Conservation (phyloP, 371 early-diverging fungal species). For the Fennellomyces sp. region DNA sequence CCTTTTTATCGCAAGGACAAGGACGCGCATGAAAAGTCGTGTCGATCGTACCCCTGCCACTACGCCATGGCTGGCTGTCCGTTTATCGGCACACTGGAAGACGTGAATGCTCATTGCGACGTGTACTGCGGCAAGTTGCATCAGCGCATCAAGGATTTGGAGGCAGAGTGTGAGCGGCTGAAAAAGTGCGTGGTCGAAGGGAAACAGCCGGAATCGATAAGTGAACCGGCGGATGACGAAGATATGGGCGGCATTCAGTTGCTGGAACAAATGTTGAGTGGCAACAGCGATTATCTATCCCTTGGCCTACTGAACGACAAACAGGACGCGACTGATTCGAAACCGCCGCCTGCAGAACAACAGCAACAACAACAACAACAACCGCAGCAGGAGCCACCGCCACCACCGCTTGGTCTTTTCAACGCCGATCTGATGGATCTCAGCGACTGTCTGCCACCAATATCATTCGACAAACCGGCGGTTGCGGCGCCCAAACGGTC, state of each 20-base stretch:
- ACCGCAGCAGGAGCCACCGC: neutral
- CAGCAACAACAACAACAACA: neutral
- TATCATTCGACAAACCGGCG: conserved; percentile 5
- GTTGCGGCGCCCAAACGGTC: conserved; percentile 37
- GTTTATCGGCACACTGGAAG: conserved; percentile 33
- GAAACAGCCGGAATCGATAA: no score
- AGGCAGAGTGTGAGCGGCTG: conserved; percentile 31
- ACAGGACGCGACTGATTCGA: neutral
- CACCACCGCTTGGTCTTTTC: no score
- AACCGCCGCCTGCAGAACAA: neutral
- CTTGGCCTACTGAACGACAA: conserved; percentile 13
- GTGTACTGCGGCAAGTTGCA: conserved; percentile 46
- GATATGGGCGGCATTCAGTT: conserved; percentile 33
- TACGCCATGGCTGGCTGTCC: conserved; percentile 43
- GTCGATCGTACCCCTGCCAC: conserved; percentile 43
- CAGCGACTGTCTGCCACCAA: conserved; percentile 7
- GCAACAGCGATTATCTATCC: conserved; percentile 19
- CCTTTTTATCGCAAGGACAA: conserved; percentile 41
- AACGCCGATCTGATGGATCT: conserved; percentile 13
- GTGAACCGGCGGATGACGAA: neutral
- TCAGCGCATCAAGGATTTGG: conserved; percentile 33
- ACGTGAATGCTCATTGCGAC: conserved; percentile 36
- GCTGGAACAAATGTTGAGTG: conserved; percentile 38
- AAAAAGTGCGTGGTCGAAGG: conserved; percentile 21
- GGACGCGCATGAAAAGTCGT: conserved; percentile 35